Base-by-base conservation (phyloP, 371 early-diverging fungal species). In the Furculomyces boomerangus region DNA sequence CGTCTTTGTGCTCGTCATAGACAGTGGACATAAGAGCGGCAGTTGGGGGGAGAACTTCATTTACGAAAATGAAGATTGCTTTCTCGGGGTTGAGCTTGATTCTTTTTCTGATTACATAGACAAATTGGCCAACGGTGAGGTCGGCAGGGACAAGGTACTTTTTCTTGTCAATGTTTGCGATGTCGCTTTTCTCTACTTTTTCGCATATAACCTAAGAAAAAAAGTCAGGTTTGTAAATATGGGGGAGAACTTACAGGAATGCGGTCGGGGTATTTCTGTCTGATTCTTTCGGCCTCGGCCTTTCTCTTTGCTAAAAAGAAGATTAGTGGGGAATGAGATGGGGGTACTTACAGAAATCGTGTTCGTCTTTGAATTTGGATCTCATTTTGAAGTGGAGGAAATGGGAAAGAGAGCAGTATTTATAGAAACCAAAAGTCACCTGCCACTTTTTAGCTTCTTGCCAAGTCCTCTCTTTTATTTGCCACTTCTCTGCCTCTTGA, bases 11-110 rank as follows among this genome's bases (percentile, higher is more conserved):
- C 66, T 95, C 86, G 40, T 87, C 86, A 62, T 93, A 94, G 46
- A 95, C 85, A 41, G 85, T 72, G 22, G 79, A 80, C 80, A 95
- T 82, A 52, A 91, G 63, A 3, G 87, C 86, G 46, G 85, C 84
- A 29, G 84, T 84, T 3, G 92, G 92, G 27, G 93, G 93, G 39
- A 96, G 72, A 22, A 89, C 82, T 43, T 93, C 88, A 73, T 95
- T 92, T 54, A 95, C 93, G 75, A 93, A 97, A 57, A 94, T 88
- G 68, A 94, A 95, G 64, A 97, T 90, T 45, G 97, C 97, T 74
- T 93, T 89, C 60, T 97, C 97, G 28, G 92, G 89, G 62, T 83
- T 79, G 22, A 91, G 73, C 73, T 87, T 87, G 72, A 90, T 88
- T 60, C 90, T 79, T 70, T 88, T 90, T 64, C 90, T 80, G 60